Base-by-base conservation (phyloP, 331 rosid species). In the Malus hybrid region DNA sequence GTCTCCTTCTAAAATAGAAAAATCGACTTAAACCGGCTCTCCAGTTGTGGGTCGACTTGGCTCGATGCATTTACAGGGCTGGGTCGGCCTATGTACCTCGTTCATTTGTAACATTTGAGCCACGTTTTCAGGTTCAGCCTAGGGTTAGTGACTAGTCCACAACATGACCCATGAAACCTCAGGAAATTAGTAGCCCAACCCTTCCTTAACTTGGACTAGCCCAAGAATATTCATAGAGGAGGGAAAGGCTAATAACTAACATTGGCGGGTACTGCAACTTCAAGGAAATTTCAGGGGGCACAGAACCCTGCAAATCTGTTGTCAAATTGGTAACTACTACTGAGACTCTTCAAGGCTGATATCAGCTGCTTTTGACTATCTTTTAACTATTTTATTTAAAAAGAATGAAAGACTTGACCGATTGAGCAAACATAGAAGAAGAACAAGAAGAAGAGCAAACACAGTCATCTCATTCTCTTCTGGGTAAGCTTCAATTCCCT, bases 401-500 rank as follows among this genome's bases (percentile, higher is more conserved):
- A 14, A 6, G 11, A 10, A 34, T 20, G 4, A 16, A 59, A 16
- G 39, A 34, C 68, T 59, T 3, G 29, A 57, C 39, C 46, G 5
- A 42, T 4, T 10, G 5, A 52, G 20, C 57, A 52, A 52, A 18
- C 57, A 18, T 52, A 6, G 57, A 6, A 16, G n/a, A 16, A 59
- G 28, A 42, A 28, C 46, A 42, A 10, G 46, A 42, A 42, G 77
- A 61, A 28, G 60, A 61, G 3, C 1, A 61, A 61, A 24, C 55
- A 24, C 36, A 6, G n/a, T 19, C 50, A 54, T 22, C 24, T 31
- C 64, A 7, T 71, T 72, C 66, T 73, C 15, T 19, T 3, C 68
- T 10, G n/a, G 27, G 77, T 73, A 60, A 73, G 77, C 59, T 73
- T 59, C 69, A 73, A 5, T 60, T 44, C 29, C 77, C 13, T 62